phyloP scores from a whole-genome alignment of 106 monocot species.

The Chionographis japonica region DNA sequence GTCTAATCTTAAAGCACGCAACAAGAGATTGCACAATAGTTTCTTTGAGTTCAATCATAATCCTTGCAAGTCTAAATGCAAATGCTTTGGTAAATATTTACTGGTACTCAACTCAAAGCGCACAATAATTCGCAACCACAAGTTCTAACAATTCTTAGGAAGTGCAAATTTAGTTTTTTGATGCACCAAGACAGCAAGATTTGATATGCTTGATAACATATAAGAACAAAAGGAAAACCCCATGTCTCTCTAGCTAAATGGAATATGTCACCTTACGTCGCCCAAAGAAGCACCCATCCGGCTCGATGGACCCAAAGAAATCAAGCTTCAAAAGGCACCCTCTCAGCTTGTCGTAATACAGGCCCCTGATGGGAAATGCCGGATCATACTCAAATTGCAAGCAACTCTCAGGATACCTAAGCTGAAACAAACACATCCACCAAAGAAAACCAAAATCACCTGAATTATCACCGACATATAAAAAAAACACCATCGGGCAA shows the following conservation, averaged over 20 bases:
- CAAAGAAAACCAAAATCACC: neutral
- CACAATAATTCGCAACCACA: no score
- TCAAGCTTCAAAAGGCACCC: slow-evolving; percentile 95
- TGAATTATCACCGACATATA: neutral
- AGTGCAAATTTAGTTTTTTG: no score
- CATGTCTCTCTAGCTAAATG: neutral
- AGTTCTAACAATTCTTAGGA: no score
- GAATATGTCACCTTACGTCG: slow-evolving; percentile 59
- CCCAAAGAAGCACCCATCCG: slow-evolving; percentile 89
- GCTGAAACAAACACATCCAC: slow-evolving; percentile 34
- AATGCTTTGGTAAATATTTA: no score
- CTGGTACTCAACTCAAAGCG: no score
- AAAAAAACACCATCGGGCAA: neutral
- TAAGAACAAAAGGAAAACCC: neutral
- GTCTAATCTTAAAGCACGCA: no score
- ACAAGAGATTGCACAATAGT: no score
- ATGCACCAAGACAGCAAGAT: no score
- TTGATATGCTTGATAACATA: neutral
- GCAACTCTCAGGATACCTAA: slow-evolving; percentile 87
- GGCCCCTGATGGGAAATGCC: slow-evolving; percentile 82
- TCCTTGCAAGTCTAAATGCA: no score
- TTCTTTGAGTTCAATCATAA: no score
- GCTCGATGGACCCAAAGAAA: slow-evolving; percentile 96
- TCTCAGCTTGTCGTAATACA: slow-evolving; percentile 79
- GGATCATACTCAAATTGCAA: slow-evolving; percentile 80